Evolutionary conservation across 2,329 filamentous ascomycete genomes (phyloP), one percentile per base, ranked within the genome.

Genomic region (Nannizziopsis arthrosporioides): DNA sequence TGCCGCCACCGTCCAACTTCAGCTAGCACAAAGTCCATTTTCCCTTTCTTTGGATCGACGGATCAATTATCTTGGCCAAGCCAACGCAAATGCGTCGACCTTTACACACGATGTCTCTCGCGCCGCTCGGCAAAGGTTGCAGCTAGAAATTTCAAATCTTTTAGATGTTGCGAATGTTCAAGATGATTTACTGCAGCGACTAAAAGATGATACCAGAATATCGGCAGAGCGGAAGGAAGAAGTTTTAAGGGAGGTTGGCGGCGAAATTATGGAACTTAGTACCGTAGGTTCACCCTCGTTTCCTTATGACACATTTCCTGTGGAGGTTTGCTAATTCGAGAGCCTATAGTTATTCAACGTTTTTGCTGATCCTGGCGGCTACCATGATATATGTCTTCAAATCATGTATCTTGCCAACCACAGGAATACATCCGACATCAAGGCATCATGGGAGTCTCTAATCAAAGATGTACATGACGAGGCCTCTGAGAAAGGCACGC

Each of bases 81-180:
- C 93, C 49, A 90, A 92, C 66, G 86, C 86, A 9, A 96, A 96
- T 61, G 89, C 89, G 34, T 93, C 84, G 36, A 89, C 90, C 11
- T 77, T 83, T 53, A 86, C 84, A 14, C 77, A 78, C 5, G 85
- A 86, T 19, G 75, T 93, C 54, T 80, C 81, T 55, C 77, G 86
- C 43, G 85, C 90, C 59, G 78, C 82, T 52, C 84, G 92, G 62
- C 92, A 95, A 64, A 76, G 88, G 51, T 73, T 96, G 22, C 78
- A 90, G 49, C 85, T 94, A 57, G 81, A 87, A 53, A 84, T 95
- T 18, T 81, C 81, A 2, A 88, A 92, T 56, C 73, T 93, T 39
- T 78, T 98, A 8, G 92, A 98, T 58, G 80, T 96, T 43, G 90
- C 89, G 11, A 90, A 92, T 59, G 92, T 98, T 46, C 92, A 98